phyloP scores from a whole-genome alignment of 78 protist genomes.

The Dictyostelium discoideum region dicty_2.7 NC_007088.5:4962501-4963000 shows the following conservation, averaged over 20 bases:
- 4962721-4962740: not conserved
- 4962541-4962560: not conserved
- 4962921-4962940: not conserved
- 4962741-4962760: too few species aligned
- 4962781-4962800: too few species aligned
- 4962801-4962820: not conserved
- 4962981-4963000: not conserved
- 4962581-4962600: not conserved
- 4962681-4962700: too few species aligned
- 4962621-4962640: not conserved
- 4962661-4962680: too few species aligned
- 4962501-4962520: conserved; percentile 30
- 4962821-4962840: not conserved
- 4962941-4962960: not conserved
- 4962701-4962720: too few species aligned
- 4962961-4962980: not conserved
- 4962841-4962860: not conserved
- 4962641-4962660: not conserved
- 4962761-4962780: not conserved
- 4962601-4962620: not conserved
- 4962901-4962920: not conserved
- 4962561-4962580: not conserved
- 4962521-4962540: not conserved
- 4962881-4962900: not conserved
- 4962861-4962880: not conserved